Evolutionary conservation across 768 basidiomycete species (phyloP), one percentile per base, ranked within the genome.

Genomic region (Agaricus blazei): DNA sequence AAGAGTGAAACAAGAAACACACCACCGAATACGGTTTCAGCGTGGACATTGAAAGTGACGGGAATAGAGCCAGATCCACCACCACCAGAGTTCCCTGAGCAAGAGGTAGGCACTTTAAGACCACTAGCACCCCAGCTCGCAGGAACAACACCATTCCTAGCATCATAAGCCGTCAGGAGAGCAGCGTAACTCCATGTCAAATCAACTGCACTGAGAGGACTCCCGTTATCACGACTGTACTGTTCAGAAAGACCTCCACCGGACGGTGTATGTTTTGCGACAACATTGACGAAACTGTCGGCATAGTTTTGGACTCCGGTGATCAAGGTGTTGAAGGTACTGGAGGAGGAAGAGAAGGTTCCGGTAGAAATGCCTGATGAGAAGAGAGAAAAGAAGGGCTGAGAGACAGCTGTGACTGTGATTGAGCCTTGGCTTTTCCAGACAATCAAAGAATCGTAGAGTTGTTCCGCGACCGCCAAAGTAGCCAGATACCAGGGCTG

Each of bases 401-500:
- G 84, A 1, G 89, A 90, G 52, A 67, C 72, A 14, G 68, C 58
- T 0, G 87, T 88, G 47, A 90, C 75, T 4, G 68, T 67, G 41
- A 91, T 59, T 3, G 68, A 71, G 34, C 76, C 76, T 61, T 77
- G 73, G 0, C 65, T 62, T 4, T 79, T 71, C 87, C 88, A 90
- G 28, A 85, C 83, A 47, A 75, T 74, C 52, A 88, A 73, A 0
- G 87, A 80, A 52, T 86, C 81, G 63, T 90, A 89, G 58, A 90
- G 81, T 70, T 87, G 88, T 63, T 88, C 87, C 3, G 87, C 84
- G 24, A 84, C 84, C 3, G 87, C 85, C 51, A 82, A 75, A 0
- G 84, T 87, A 11, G 82, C 66, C n/a, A 90, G 74, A 65, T 89
- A 90, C 88, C 88, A 90, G 2, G 88, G 85, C 84, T 88, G 3